Evolutionary conservation across 2,329 filamentous ascomycete species (phyloP).

Genomic region (Pyricularia pennisetigena): DNA sequence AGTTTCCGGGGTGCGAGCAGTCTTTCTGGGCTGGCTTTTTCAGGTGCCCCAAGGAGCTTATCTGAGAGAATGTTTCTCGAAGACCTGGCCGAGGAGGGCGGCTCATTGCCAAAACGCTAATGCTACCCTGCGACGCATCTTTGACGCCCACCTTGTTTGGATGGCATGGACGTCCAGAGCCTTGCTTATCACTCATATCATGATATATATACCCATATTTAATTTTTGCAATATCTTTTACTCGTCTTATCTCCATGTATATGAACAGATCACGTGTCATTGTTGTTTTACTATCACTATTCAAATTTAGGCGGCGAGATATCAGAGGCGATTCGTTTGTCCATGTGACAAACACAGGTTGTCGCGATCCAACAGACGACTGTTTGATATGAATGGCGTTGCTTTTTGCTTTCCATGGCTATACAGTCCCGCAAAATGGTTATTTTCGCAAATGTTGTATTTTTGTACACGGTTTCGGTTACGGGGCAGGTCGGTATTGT

Average conservation of each 20-base stretch:
- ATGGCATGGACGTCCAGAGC: neutral
- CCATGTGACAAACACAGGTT: neutral
- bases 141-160: neutral
- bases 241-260: neutral
- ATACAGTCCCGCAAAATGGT: neutral
- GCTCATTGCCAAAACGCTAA: neutral
- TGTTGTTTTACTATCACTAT: neutral
- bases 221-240: neutral
- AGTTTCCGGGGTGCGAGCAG: constrained; percentile 18
- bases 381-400: neutral
- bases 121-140: neutral
- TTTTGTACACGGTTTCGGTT: neutral
- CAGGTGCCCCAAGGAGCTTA: constrained; percentile 19
- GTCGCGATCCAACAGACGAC: neutral
- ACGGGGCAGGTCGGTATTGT: neutral
- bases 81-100: constrained; percentile 7
- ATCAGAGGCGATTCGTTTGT: neutral
- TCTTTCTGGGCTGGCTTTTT: constrained; percentile 5
- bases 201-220: constrained; percentile 1
- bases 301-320: neutral
- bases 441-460: neutral
- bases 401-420: neutral
- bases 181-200: neutral
- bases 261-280: neutral
- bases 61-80: constrained; percentile 21